Evolutionary conservation across 345 rosid species (phyloP).

Genomic region (Firmiana major): DNA sequence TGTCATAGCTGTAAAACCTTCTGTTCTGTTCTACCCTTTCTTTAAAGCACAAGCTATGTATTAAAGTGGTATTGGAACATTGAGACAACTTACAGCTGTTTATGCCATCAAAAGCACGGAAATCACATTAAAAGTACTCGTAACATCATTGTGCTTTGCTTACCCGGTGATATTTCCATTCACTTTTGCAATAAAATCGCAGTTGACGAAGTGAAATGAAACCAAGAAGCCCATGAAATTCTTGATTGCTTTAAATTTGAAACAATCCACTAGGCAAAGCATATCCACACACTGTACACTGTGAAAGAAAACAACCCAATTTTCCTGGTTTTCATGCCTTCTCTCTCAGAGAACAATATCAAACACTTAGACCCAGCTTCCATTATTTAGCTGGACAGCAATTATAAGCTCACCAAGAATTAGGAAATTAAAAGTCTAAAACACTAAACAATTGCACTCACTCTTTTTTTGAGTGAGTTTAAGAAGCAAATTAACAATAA

Average conservation of each 20-base stretch:
- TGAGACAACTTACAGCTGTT: neutral
- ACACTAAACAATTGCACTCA: slow-evolving; percentile 3
- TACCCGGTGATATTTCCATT: neutral
- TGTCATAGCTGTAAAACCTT: too few relatives aligned
- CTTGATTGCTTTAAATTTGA: slow-evolving; percentile 3
- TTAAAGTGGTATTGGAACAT: neutral
- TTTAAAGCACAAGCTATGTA: neutral
- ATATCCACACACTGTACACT: slow-evolving; percentile 8
- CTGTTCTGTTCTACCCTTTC: neutral
- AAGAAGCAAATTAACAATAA: neutral
- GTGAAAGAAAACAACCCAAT: slow-evolving; percentile 20
- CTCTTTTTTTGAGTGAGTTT: slow-evolving; percentile 6
- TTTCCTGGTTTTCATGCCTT: neutral
- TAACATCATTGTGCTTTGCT: neutral
- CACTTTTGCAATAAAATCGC: neutral
- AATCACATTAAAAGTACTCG: neutral
- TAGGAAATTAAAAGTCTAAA: slow-evolving; percentile 1
- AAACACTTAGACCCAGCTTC: slow-evolving; percentile 15
- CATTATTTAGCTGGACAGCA: slow-evolving; percentile 17
- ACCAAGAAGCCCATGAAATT: slow-evolving; percentile 3
- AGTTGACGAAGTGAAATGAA: neutral
- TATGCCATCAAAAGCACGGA: neutral
- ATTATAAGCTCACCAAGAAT: neutral
- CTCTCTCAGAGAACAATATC: slow-evolving; percentile 22
- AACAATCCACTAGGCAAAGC: slow-evolving; percentile 7